Percentiles rank a stretch among this genome's conserved stretches.
Conservation (phyloP, 805 yeast species). For the Candida odintsovae region DNA sequence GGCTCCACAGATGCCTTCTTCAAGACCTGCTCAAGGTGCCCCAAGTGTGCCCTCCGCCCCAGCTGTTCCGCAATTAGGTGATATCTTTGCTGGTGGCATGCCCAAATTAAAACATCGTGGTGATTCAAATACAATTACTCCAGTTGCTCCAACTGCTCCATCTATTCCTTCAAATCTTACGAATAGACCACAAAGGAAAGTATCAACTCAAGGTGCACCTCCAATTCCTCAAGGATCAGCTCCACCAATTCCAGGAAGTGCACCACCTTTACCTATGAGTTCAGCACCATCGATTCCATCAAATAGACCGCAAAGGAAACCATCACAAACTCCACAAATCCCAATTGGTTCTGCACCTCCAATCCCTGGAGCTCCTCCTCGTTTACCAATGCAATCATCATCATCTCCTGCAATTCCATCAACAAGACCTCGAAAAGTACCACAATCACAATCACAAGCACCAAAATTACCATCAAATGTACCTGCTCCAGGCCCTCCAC, state of each 20-base stretch:
- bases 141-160: constrained; percentile 28
- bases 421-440: constrained; percentile 17
- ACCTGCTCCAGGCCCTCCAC: constrained; percentile 16
- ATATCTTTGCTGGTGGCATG: constrained; percentile 21
- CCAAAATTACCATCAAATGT: constrained; percentile 15
- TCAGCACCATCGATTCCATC: constrained; percentile 23
- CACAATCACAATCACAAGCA: constrained; percentile 4
- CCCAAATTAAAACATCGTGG: constrained; percentile 20
- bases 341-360: constrained; percentile 8
- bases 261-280: constrained; percentile 22
- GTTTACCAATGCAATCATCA: constrained; percentile 20
- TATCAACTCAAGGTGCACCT: constrained; percentile 7
- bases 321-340: constrained; percentile 5
- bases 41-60: constrained; percentile 3
- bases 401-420: constrained; percentile 26
- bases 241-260: constrained; percentile 18
- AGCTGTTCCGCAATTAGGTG: constrained; percentile 18
- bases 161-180: constrained; percentile 22
- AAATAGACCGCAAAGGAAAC: constrained; percentile 17
- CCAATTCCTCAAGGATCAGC: no score
- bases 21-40: constrained; percentile 6
- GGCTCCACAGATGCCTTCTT: constrained; percentile 17
- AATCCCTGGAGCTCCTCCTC: constrained; percentile 16
- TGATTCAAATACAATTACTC: constrained; percentile 2
- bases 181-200: neutral